Percentiles rank a stretch among this genome's conserved stretches.
These are phyloP conservation scores for Dendrostoma leiphaemia DNA, from an alignment of 2,329 filamentous ascomycete genomes.

Conservation along the genomic window DNA sequence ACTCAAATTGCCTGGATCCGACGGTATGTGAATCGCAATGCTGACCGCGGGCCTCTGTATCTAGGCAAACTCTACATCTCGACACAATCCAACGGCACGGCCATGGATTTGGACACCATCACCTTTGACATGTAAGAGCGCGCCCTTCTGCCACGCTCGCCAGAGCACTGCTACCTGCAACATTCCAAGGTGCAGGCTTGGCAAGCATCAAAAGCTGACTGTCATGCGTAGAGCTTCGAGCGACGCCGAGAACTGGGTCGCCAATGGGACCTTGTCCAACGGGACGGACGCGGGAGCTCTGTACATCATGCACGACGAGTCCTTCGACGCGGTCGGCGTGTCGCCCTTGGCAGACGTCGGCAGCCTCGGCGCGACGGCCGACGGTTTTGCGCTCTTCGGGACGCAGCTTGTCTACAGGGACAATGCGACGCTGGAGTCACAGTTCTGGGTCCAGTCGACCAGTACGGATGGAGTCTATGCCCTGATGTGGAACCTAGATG, in stretches of 20 bases:
- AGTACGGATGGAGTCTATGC: slow-evolving; percentile 6
- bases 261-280: slow-evolving; percentile 20
- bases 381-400: slow-evolving; percentile 23
- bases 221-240: too few relatives aligned
- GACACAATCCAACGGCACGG: too few relatives aligned
- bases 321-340: slow-evolving; percentile 8
- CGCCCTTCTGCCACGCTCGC: too few relatives aligned
- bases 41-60: too few relatives aligned
- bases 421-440: slow-evolving; percentile 20
- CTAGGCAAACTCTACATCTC: too few relatives aligned
- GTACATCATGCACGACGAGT: slow-evolving; percentile 10
- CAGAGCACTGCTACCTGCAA: too few relatives aligned
- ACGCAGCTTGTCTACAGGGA: slow-evolving; percentile 23
- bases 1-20: too few relatives aligned
- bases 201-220: too few relatives aligned
- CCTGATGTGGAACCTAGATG: slow-evolving; percentile 1
- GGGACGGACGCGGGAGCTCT: slow-evolving; percentile 20
- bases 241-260: slow-evolving; percentile 23
- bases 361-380: slow-evolving; percentile 20
- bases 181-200: too few relatives aligned
- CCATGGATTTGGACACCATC: too few relatives aligned
- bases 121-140: too few relatives aligned
- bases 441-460: slow-evolving; percentile 21
- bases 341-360: slow-evolving; percentile 4
- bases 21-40: too few relatives aligned